Conservation (phyloP, 768 basidiomycete genomes). For the Imleria badia region DNA sequence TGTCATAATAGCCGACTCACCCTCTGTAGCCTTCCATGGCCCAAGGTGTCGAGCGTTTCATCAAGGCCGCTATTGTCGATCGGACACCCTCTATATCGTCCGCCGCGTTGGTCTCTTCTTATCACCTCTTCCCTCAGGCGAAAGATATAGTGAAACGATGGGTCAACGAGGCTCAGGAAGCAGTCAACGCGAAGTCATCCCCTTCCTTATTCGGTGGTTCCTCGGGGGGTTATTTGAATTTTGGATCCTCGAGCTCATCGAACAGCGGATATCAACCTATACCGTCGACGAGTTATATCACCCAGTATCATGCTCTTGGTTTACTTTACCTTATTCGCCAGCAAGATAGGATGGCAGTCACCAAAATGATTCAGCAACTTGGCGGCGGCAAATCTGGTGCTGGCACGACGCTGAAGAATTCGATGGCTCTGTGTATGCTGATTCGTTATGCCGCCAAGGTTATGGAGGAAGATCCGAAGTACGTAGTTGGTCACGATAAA, state of each 20-base stretch:
- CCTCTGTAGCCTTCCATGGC: slow-evolving; percentile 91
- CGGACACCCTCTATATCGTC: slow-evolving; percentile 93
- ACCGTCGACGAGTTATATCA: slow-evolving; percentile 86
- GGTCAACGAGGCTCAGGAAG: slow-evolving; percentile 99
- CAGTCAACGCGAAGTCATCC: slow-evolving; percentile 84
- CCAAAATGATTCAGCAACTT: slow-evolving; percentile 98
- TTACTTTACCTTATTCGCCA: slow-evolving; percentile 92
- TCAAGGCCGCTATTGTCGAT: slow-evolving; percentile 99
- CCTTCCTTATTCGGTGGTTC: slow-evolving; percentile 62
- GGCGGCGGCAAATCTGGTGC: slow-evolving; percentile 85
- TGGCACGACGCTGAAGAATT: slow-evolving; percentile 85
- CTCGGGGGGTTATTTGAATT: slow-evolving; percentile 69
- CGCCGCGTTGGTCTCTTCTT: slow-evolving; percentile 94
- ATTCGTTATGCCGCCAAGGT: slow-evolving; percentile 98
- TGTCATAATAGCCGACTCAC: slow-evolving; percentile 36
- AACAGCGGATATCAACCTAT: slow-evolving; percentile 72
- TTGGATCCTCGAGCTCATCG: slow-evolving; percentile 53
- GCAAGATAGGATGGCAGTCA: slow-evolving; percentile 98
- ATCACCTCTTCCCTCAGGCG: slow-evolving; percentile 91
- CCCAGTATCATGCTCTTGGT: slow-evolving; percentile 96
- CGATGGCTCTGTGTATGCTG: slow-evolving; percentile 98
- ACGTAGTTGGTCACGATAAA: slow-evolving; percentile 30
- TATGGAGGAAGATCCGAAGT: slow-evolving; percentile 99
- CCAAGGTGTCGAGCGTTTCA: slow-evolving; percentile 97
- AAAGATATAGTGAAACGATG: slow-evolving; percentile 97